Evolutionary conservation across 805 yeast species (phyloP).

Genomic region (Isabelozyma gotoi): DNA sequence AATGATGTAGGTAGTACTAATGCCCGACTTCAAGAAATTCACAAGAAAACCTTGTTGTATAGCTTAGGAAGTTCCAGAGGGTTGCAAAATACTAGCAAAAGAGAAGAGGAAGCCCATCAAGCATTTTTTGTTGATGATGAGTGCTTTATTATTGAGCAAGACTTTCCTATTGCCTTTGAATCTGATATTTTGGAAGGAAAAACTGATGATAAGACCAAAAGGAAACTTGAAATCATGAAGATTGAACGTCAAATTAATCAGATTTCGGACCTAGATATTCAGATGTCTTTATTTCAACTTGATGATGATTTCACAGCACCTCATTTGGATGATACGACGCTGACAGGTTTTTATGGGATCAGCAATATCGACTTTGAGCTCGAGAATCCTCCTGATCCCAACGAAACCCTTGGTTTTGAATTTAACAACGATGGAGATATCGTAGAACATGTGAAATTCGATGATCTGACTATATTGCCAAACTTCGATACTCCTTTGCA

Average conservation of each 20-base stretch:
- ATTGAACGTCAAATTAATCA: neutral
- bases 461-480: neutral
- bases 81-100: neutral
- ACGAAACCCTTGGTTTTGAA: conserved; percentile 15
- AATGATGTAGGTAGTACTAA: conserved; percentile 21
- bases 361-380: conserved; percentile 3
- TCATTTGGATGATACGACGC: conserved; percentile 1
- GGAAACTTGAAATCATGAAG: neutral
- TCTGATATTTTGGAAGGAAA: neutral
- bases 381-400: conserved; percentile 1
- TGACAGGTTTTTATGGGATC: conserved; percentile 1
- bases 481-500: neutral
- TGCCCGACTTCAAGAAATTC: conserved; percentile 7
- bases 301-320: neutral
- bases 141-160: neutral
- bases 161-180: neutral
- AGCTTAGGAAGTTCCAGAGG: neutral
- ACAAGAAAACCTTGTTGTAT: conserved; percentile 4
- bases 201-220: neutral
- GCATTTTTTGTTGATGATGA: neutral
- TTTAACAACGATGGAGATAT: conserved; percentile 18
- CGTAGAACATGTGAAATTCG: conserved; percentile 1
- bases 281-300: neutral
- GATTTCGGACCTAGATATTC: neutral
- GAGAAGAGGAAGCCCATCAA: neutral